Base-by-base conservation (phyloP, 2,329 filamentous ascomycete genomes). In the Aspergillus melleus region DNA sequence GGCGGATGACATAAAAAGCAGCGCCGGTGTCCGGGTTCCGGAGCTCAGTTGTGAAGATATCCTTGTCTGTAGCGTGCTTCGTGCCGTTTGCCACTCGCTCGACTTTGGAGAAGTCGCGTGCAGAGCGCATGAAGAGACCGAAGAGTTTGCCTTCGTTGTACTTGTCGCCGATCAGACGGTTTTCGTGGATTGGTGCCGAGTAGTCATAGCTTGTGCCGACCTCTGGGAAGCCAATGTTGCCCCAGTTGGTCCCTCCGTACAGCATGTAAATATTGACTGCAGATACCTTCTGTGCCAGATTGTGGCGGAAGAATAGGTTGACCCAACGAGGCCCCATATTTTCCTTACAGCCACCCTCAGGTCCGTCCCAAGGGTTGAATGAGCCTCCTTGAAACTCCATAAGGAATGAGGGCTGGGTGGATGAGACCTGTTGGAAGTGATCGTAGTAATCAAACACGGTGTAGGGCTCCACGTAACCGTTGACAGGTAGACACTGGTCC, bases 231-330 rank as follows among this genome's bases (percentile, higher is more conserved):
- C 77, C 80, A 50, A 75, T 78, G 55, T 84, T 80, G 8, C 81
- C 83, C 83, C 83, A 85, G 61, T 83, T 84, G 0, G 83, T 85
- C 1, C 83, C 83, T n/a, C 83, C 83, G 64, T 76, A 83, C 0
- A 78, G 76, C 73, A 85, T 84, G 63, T 84, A 85, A 14, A 84
- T 60, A 50, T 76, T 84, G 36, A 82, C 71, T 11, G 83, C 67
- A 0, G 81, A 84, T 1, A 79, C 74, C 22, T 78, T 72, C 55
- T 84, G 81, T 6, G 77, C 83, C 57, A 85, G 78, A 54, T 84
- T 81, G 63, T 84, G 82, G 66, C 84, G 84, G 67, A 84, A 85
- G 58, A 83, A 85, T 1, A 86, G 79, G 69, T 85, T 82, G 1
- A 81, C 77, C 67, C 83, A 85, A 12, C 77, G 77, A 0, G 76